Base-by-base conservation (phyloP, 352 stramenopile genomes). In the Pythium utonaiense region DNA sequence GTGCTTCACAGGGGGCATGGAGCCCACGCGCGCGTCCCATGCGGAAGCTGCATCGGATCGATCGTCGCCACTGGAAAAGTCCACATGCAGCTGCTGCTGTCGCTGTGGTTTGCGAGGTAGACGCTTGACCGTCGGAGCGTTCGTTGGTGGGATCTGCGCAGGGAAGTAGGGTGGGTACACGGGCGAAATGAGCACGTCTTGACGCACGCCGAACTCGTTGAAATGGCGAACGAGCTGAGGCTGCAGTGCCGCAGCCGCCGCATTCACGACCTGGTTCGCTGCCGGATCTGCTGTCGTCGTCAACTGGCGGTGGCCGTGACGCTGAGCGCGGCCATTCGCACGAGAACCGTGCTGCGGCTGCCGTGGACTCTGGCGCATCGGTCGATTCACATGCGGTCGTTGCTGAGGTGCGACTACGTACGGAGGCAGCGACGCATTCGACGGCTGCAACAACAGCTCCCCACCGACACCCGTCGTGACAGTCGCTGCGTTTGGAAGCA, bases 191-290 rank as follows among this genome's bases (percentile, higher is more conserved):
- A 89, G 70, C 13, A 91, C 70, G 49, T 80, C 70, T 38, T 91
- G 78, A 1, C 62, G 70, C 9, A 40, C 75, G 7, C 81, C 81
- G 41, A 89, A 89, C 56, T 89, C 78, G 61, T 91, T 91, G 56
- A 83, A 71, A 27, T 89, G 78, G 27, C 72, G 74, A 21, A 89
- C 63, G 14, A 91, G 74, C 28, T 86, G 73, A 8, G 74, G 57
- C 17, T 53, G 54, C 27, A 33, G 27, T 13, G 25, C n/a, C 2
- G 24, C 13, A 22, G 17, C n/a, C 0, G 47, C 31, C 27, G 44
- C 42, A 41, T 10, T 30, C 47, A 24, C 8, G 16, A 24, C 21
- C 1, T 36, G 21, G 12, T 33, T 25, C n/a, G 41, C 6, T 6
- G 49, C 19, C 60, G 34, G 13, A 48, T 71, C 24, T 28, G 13